Percentiles rank a stretch among this genome's conserved stretches.
Conservation (phyloP, 2,329 filamentous ascomycete species). For the Tetracladium maxilliforme region DNA sequence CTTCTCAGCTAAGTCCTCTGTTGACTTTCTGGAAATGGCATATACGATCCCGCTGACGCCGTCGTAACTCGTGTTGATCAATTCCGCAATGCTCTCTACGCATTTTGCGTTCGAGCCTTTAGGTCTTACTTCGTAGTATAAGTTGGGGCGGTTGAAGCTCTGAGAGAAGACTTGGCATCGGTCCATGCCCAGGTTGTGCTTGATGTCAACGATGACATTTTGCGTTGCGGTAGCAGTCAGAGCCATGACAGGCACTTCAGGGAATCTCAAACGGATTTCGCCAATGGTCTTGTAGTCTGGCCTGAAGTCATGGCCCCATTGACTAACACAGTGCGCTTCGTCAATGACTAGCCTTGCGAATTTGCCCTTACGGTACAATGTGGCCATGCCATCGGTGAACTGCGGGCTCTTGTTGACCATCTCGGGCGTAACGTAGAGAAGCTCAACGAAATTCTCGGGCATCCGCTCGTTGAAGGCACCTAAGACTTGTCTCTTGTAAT, state of each 20-base stretch:
- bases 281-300: constrained; percentile 88
- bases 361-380: constrained; percentile 53
- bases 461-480: constrained; percentile 42
- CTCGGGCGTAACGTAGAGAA: constrained; percentile 92
- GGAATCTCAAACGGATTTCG: constrained; percentile 55
- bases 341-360: constrained; percentile 91
- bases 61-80: constrained; percentile 58
- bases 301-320: constrained; percentile 97
- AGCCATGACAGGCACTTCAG: constrained; percentile 79
- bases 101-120: constrained; percentile 34
- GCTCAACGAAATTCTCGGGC: constrained; percentile 64
- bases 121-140: constrained; percentile 70
- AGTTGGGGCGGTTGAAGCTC: constrained; percentile 93
- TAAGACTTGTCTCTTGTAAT: constrained; percentile 53
- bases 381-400: constrained; percentile 51
- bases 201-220: constrained; percentile 83
- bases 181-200: constrained; percentile 75
- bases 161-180: constrained; percentile 68
- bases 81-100: constrained; percentile 34
- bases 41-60: constrained; percentile 84
- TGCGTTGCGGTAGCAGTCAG: constrained; percentile 89
- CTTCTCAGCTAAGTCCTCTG: constrained; percentile 64
- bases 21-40: constrained; percentile 70
- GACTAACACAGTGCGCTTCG: constrained; percentile 97
- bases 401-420: constrained; percentile 75